Base-by-base conservation (phyloP, 2,329 filamentous ascomycete genomes). In the Ceratocystis huliohia region DNA sequence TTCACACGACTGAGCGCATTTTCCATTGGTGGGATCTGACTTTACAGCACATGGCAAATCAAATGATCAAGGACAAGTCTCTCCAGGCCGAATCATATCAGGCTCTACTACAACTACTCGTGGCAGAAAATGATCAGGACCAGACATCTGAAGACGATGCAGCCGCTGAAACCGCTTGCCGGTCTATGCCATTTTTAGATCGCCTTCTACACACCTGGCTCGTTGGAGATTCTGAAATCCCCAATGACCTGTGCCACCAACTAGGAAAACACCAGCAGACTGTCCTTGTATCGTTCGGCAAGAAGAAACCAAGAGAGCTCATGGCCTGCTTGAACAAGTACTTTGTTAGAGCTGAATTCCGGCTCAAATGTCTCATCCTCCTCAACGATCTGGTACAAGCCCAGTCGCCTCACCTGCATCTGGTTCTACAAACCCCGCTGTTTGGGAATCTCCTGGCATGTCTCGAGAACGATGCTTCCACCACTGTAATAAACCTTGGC, bases 331-430 rank as follows among this genome's bases (percentile, higher is more conserved):
- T 93, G 25, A 82, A 92, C 72, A 78, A 79, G 57, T 85, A 86
- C 69, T 81, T 94, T 68, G 77, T 87, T 30, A 83, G 84, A 69
- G 84, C 80, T 69, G 80, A 84, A 22, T 82, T 84, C 68, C 84
- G 89, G 22, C 80, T 85, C 65, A 82, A 84, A 68, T 81, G 84
- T 7, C 75, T 92, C 37, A 82, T 82, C 20, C 79, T 94, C 10
- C 78, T 94, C 17, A 86, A 84, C 72, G 83, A 87, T 57, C 92
- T 91, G 70, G 82, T 94, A 46, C 83, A 87, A 69, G 82, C 84
- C 67, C 87, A 91, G 70, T 88, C 89, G n/a, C 89, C 89, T 3
- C 89, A 92, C 75, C 79, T 94, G 1, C 84, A 94, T 72, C 80
- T 86, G 53, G 83, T 91, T 45, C 76, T 88, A 4, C 82, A 91